Evolutionary conservation across 257 asterid species (phyloP), one percentile per base, ranked within the genome.

Genomic region (Lavandula angustifolia): DNA sequence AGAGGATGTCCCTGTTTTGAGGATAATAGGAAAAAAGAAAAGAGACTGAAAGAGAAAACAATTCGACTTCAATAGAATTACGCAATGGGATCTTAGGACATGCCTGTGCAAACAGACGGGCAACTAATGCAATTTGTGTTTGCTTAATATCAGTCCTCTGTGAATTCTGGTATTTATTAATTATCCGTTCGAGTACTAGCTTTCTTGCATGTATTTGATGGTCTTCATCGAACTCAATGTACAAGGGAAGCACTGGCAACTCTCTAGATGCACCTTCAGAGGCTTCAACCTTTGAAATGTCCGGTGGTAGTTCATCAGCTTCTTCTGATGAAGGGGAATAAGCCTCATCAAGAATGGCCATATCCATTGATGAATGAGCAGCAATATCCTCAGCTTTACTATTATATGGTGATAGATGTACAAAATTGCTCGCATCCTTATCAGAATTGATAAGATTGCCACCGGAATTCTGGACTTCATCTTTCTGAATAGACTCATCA

Each of bases 91-190:
- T 47, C 77, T 48, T 55, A 66, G 54, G 64, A 54, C 82, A 80
- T 66, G 92, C 97, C 97, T 82, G 96, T 51, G 95, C 94, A 70
- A 88, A 86, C 86, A 94, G 81, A 54, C 96, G 88, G 60, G 97
- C 91, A 57, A 90, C 84, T 80, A 94, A 74, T 63, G 87, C 83
- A 79, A 82, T 84, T 73, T 88, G 97, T 78, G 89, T 83, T 69
- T 87, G 87, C 78, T 79, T 84, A 71, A 70, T 62, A 67, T 84
- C 85, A 61, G 87, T 67, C 71, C 74, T 85, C 72, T 68, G 80
- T 42, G 84, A 74, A 73, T 76, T 72, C 81, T 78, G 82, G 77
- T 83, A 84, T 12, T 85, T 77, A 69, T 82, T 80, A 75, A 94
- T 78, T 71, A 94, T 81, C 72, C 92, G 87, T 74, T 80, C 85